Conservation (phyloP, 257 asterid genomes). For the Salvia splendens region DNA sequence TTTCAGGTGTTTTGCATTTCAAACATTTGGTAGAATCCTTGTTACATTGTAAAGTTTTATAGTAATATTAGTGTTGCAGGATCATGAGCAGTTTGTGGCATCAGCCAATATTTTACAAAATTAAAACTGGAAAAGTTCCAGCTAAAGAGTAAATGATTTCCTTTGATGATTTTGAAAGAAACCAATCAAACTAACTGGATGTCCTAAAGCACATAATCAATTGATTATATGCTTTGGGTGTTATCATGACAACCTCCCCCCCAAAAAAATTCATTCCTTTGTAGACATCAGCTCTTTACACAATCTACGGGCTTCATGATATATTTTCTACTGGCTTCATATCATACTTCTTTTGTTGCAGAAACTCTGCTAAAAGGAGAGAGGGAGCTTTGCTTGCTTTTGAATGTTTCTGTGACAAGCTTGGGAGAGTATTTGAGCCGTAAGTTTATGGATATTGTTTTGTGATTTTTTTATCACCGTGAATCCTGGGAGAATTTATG, state of each 20-base stretch:
- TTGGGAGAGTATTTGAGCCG: slow-evolving; percentile 98
- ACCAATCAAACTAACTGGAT: neutral
- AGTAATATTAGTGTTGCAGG: neutral
- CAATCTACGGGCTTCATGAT: neutral
- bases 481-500: slow-evolving; percentile 15
- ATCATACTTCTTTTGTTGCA: slow-evolving; percentile 36
- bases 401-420: slow-evolving; percentile 94
- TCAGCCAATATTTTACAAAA: neutral
- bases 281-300: neutral
- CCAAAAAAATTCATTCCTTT: neutral
- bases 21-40: slow-evolving; percentile 1
- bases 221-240: neutral
- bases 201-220: neutral
- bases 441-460: slow-evolving; percentile 43
- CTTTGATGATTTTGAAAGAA: neutral
- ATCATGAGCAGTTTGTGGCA: too few relatives aligned
- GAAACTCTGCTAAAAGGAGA: slow-evolving; percentile 88
- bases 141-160: neutral
- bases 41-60: slow-evolving; percentile 16
- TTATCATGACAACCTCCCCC: neutral
- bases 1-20: neutral
- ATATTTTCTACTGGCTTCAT: neutral
- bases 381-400: slow-evolving; percentile 96
- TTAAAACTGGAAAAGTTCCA: neutral
- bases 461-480: slow-evolving; percentile 23